These are phyloP conservation scores for Lantana camara DNA, from an alignment of 257 asterid species.

Conservation along the genomic window DNA sequence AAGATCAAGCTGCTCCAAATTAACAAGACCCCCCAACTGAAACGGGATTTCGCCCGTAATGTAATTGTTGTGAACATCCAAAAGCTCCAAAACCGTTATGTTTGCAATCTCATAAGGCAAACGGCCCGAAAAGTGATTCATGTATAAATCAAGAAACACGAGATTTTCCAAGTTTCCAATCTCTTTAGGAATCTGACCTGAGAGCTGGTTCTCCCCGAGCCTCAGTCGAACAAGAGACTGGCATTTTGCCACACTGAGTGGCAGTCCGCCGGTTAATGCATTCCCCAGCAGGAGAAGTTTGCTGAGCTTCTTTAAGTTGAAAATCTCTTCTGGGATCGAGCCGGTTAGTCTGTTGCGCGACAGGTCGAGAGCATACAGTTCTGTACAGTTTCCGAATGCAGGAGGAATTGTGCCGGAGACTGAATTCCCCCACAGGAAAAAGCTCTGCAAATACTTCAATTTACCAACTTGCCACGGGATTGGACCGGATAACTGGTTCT, in stretches of 20 bases:
- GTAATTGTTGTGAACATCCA: conserved; percentile 77
- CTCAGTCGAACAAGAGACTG: conserved; percentile 86
- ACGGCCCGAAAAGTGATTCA: conserved; percentile 81
- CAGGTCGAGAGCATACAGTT: conserved; percentile 87
- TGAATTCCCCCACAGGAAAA: conserved; percentile 83
- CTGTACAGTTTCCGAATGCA: conserved; percentile 74
- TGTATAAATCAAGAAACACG: conserved; percentile 88
- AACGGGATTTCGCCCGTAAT: conserved; percentile 66
- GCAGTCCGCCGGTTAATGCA: conserved; percentile 64
- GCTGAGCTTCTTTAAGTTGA: conserved; percentile 72
- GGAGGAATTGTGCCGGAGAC: conserved; percentile 83
- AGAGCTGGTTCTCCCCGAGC: conserved; percentile 88
- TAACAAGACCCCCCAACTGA: conserved; percentile 65
- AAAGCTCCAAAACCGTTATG: conserved; percentile 79
- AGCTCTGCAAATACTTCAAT: conserved; percentile 77
- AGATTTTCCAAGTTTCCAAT: conserved; percentile 83
- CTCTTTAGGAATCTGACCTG: conserved; percentile 92
- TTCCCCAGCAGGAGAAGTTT: conserved; percentile 81
- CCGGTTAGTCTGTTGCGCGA: conserved; percentile 84
- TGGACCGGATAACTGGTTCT: conserved; percentile 73
- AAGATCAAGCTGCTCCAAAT: conserved; percentile 93
- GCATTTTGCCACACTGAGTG: conserved; percentile 62
- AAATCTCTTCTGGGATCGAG: conserved; percentile 80
- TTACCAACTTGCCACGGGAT: conserved; percentile 72
- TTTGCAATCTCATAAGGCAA: conserved; percentile 75